Conservation (phyloP, 768 basidiomycete genomes). For the Auricularia auricula-judae region DNA sequence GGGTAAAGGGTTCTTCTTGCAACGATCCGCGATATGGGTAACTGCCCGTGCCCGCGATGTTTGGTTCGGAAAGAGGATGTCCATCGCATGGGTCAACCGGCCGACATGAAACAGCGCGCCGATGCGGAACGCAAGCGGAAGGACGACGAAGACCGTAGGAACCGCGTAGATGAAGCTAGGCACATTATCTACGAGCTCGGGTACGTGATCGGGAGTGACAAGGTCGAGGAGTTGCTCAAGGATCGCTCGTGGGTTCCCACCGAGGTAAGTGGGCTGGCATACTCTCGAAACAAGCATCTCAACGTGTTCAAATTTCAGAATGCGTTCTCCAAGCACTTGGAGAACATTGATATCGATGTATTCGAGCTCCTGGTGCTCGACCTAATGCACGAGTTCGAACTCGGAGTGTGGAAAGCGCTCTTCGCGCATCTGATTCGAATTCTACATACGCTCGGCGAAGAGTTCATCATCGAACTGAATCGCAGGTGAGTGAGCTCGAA, state of each 20-base stretch:
- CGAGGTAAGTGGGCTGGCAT: not conserved
- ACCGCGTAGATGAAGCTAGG: conserved; percentile 8
- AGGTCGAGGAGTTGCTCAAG: not conserved
- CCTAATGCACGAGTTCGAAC: conserved; percentile 16
- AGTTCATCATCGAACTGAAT: conserved; percentile 10
- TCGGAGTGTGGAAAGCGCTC: conserved; percentile 16
- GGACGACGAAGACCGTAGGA: conserved; percentile 6
- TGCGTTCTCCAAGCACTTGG: conserved; percentile 20
- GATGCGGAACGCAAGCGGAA: conserved; percentile 1
- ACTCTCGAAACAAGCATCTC: too few relatives aligned
- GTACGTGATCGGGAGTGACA: not conserved
- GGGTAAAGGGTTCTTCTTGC: conserved; percentile 23
- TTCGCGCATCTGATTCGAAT: conserved; percentile 16
- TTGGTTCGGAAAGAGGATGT: conserved; percentile 19
- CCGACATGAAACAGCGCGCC: conserved; percentile 5
- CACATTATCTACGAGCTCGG: not conserved
- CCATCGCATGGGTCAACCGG: conserved; percentile 17
- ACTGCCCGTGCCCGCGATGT: conserved; percentile 31
- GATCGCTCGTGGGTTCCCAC: not conserved
- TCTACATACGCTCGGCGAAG: conserved; percentile 7
- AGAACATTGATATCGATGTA: conserved; percentile 13
- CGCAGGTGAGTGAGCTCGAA: conserved; percentile 6
- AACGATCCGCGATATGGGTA: conserved; percentile 26
- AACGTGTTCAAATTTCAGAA: conserved; percentile 17
- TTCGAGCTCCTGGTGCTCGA: conserved; percentile 13